These are phyloP conservation scores for Rhodotorula sp. DNA, from an alignment of 1,284 basidiomycete genomes.

Conservation along the genomic window DNA sequence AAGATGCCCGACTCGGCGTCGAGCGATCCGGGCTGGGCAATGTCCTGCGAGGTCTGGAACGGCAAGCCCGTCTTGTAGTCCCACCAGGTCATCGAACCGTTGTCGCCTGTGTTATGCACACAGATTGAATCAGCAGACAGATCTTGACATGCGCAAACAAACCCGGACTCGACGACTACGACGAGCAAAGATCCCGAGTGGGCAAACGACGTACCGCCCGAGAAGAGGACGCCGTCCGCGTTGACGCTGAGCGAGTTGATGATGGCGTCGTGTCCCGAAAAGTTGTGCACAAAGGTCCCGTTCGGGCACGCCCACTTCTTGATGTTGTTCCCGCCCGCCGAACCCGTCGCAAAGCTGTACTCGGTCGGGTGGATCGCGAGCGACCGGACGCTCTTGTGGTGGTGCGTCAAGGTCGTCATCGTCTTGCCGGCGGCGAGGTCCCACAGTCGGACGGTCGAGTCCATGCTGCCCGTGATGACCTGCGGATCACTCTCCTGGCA, in stretches of 20 bases:
- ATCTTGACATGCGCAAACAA: neutral
- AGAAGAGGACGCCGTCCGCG: conserved; percentile 93
- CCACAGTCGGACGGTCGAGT: conserved; percentile 96
- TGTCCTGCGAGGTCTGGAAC: conserved; percentile 90
- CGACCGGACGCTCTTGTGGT: conserved; percentile 95
- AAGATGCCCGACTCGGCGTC: conserved; percentile 89
- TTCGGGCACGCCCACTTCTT: conserved; percentile 99
- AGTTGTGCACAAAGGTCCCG: conserved; percentile 91
- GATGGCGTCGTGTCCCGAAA: conserved; percentile 91
- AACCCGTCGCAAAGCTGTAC: conserved; percentile 91
- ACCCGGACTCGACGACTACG: too few relatives aligned
- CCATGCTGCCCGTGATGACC: conserved; percentile 97
- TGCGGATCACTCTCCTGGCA: conserved; percentile 96
- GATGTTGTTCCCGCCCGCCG: conserved; percentile 95
- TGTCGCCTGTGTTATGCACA: conserved; percentile 62
- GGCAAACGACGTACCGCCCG: conserved; percentile 65
- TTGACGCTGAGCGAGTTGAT: conserved; percentile 95
- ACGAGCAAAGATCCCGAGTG: too few relatives aligned
- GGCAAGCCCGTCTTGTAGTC: conserved; percentile 92
- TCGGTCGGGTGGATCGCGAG: conserved; percentile 93
- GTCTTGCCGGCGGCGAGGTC: conserved; percentile 98
- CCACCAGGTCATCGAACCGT: conserved; percentile 85
- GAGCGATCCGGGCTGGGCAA: conserved; percentile 93
- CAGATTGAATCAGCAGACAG: neutral
- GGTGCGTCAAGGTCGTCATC: conserved; percentile 91